Percentiles rank a stretch among this genome's conserved stretches.
These are phyloP conservation scores for Teunomyces gatunensis DNA, from an alignment of 805 yeast species.

Conservation along the genomic window DNA sequence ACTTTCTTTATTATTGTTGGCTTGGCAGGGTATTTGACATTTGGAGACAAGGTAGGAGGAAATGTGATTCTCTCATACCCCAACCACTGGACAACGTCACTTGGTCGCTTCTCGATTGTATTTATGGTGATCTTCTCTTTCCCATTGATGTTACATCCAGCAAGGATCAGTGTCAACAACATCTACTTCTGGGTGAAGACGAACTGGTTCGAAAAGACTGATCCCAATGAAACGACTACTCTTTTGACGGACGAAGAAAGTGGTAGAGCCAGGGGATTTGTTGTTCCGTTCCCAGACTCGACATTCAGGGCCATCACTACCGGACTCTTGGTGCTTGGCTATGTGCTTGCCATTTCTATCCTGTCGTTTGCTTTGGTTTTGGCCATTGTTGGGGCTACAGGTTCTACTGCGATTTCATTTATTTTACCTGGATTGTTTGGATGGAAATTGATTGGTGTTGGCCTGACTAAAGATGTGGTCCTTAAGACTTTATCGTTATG, in stretches of 20 bases:
- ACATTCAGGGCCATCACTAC: constrained; percentile 29
- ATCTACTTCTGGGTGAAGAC: constrained; percentile 51
- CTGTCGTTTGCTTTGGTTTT: constrained; percentile 76
- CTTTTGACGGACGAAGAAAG: constrained; percentile 11
- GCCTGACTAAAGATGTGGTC: constrained; percentile 21
- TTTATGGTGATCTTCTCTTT: constrained; percentile 78
- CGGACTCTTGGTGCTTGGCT: constrained; percentile 48
- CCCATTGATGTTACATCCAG: constrained; percentile 90
- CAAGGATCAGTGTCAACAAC: constrained; percentile 77
- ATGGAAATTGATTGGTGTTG: constrained; percentile 63
- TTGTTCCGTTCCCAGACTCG: constrained; percentile 27
- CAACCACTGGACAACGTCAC: constrained; percentile 53
- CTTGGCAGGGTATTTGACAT: constrained; percentile 77
- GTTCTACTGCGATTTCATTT: constrained; percentile 88
- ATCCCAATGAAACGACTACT: constrained; percentile 10
- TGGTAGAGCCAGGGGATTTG: background rate
- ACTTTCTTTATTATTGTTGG: constrained; percentile 71
- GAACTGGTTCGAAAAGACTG: constrained; percentile 2
- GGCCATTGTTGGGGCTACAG: constrained; percentile 90
- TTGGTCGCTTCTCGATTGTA: constrained; percentile 80
- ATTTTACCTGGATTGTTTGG: constrained; percentile 89
- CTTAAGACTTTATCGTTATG: constrained; percentile 51
- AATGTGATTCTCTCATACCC: constrained; percentile 81
- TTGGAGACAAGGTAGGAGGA: constrained; percentile 76
- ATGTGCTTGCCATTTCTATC: constrained; percentile 62